A percentile compares a stretch with the other conserved stretches of the same genome.
Evolutionary conservation across 1,139 yeast species (phyloP).

Genomic region (Yamadazyma friedrichii): DNA sequence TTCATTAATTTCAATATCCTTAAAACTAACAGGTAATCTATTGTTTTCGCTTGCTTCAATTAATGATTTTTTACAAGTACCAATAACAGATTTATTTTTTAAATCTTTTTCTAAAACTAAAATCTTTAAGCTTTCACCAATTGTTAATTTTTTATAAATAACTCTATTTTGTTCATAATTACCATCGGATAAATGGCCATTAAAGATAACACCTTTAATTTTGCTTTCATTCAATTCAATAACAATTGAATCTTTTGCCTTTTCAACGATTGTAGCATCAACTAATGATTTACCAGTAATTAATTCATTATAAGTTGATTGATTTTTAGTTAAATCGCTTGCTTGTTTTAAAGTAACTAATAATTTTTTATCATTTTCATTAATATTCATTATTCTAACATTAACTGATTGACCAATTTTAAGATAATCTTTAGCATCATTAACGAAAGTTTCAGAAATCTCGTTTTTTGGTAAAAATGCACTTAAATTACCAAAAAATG

Average conservation of each 20-base stretch:
- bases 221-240: conserved; percentile 60
- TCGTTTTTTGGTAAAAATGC: conserved; percentile 87
- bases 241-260: conserved; percentile 67
- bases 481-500: conserved; percentile 74
- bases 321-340: conserved; percentile 48
- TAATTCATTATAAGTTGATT: conserved; percentile 48
- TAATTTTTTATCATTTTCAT: conserved; percentile 54
- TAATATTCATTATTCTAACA: conserved; percentile 62
- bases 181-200: conserved; percentile 77
- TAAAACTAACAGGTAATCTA: conserved; percentile 55
- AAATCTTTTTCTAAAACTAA: conserved; percentile 69
- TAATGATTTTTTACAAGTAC: conserved; percentile 66
- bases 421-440: conserved; percentile 73
- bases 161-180: conserved; percentile 73
- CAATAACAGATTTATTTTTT: conserved; percentile 57
- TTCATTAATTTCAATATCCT: conserved; percentile 56
- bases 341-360: conserved; percentile 75
- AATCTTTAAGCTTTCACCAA: conserved; percentile 61
- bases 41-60: conserved; percentile 60
- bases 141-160: conserved; percentile 51
- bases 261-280: conserved; percentile 67
- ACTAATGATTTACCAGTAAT: conserved; percentile 64
- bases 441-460: conserved; percentile 85
- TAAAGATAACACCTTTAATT: conserved; percentile 68
- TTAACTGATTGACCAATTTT: conserved; percentile 82